phyloP scores from a whole-genome alignment of 1,284 basidiomycete species.

The Trametes versicolor region DNA sequence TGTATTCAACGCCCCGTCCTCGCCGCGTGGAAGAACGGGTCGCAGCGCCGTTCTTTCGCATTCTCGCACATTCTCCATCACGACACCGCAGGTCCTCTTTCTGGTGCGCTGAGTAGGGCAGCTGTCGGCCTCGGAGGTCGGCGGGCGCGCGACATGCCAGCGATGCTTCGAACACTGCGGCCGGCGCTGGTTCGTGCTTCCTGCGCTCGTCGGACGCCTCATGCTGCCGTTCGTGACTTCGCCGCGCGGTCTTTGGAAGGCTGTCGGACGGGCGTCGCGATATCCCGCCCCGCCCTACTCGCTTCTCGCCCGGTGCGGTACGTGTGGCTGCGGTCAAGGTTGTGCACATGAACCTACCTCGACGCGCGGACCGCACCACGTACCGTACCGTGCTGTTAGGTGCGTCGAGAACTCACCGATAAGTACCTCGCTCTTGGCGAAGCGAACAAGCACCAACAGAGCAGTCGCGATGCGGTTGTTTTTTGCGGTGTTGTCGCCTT shows the following conservation, averaged over 20 bases:
- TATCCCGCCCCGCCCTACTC: background rate
- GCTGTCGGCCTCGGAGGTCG: constrained; percentile 1
- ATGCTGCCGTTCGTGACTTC: constrained; percentile 3
- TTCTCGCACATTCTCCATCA: constrained; percentile 23
- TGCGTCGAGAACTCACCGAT: background rate
- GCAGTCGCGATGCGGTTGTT: background rate
- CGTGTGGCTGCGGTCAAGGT: constrained; percentile 21
- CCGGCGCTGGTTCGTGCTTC: constrained; percentile 8
- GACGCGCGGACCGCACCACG: background rate
- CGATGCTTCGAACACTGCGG: background rate
- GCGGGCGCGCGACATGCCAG: background rate
- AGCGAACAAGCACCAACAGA: background rate
- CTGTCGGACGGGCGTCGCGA: constrained; percentile 10
- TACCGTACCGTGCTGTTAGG: background rate
- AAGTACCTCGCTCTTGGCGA: background rate
- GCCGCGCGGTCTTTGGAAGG: constrained; percentile 1
- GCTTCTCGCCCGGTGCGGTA: constrained; percentile 9
- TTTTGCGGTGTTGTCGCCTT: background rate
- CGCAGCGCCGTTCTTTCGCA: constrained; percentile 25
- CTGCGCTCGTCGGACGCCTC: constrained; percentile 29
- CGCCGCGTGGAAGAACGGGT: constrained; percentile 27
- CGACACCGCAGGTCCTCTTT: constrained; percentile 3
- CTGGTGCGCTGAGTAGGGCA: background rate
- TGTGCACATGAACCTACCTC: background rate
- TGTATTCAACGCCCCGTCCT: constrained; percentile 28